Evolutionary conservation across 805 yeast species (phyloP).

Genomic region (Kazachstania kunashirensis): DNA sequence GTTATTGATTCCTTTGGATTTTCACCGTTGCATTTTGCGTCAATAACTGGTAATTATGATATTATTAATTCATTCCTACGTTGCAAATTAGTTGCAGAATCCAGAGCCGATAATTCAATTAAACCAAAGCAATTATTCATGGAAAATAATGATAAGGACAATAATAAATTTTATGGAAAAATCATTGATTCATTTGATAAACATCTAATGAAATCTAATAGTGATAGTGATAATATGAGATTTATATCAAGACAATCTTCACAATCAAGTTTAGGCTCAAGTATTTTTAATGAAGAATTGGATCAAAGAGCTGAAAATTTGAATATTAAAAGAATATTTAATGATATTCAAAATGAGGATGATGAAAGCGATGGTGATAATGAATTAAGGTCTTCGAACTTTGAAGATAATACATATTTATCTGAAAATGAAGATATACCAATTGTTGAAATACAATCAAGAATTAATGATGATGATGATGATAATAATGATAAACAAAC

Average conservation of each 20-base stretch:
- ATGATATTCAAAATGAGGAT: constrained; percentile 20
- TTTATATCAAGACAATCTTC: constrained; percentile 17
- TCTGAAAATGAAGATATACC: constrained; percentile 16
- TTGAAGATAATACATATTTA: constrained; percentile 19
- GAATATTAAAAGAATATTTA: not conserved
- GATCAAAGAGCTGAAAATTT: not conserved
- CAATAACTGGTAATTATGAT: constrained; percentile 61
- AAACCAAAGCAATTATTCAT: constrained; percentile 28
- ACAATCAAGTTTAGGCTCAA: constrained; percentile 22
- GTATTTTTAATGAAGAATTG: constrained; percentile 20
- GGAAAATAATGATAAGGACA: constrained; percentile 19
- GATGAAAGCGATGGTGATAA: constrained; percentile 25
- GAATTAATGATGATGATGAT: too few species aligned
- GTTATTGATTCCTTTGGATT: constrained; percentile 68
- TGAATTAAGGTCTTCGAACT: constrained; percentile 10
- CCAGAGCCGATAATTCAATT: constrained; percentile 43
- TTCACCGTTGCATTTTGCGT: constrained; percentile 83
- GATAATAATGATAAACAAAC: not conserved
- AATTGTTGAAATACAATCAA: not conserved
- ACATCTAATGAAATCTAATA: constrained; percentile 4
- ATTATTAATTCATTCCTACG: constrained; percentile 52
- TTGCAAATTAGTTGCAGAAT: constrained; percentile 51
- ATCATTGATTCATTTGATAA: constrained; percentile 27
- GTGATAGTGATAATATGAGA: not conserved
- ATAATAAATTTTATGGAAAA: constrained; percentile 11